A percentile compares a stretch with the other conserved stretches of the same genome.
Evolutionary conservation across 805 yeast genomes (phyloP).

Genomic region (Metschnikowia anglica): DNA sequence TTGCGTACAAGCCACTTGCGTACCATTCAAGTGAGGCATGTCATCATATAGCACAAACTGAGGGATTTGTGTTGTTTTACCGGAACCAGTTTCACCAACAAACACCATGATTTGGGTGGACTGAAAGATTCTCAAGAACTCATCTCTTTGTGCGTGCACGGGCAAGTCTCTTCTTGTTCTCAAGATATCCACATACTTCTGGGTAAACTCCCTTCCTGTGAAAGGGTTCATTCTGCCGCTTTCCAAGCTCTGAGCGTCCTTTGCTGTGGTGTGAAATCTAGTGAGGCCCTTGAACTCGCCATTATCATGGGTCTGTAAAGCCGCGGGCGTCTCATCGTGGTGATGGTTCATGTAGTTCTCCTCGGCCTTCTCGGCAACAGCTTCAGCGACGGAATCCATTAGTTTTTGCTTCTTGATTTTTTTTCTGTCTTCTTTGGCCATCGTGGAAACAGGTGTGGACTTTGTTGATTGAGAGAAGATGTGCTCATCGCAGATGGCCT

Average conservation of each 20-base stretch:
- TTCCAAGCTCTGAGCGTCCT: constrained; percentile 60
- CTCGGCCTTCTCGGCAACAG: constrained; percentile 68
- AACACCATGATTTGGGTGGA: constrained; percentile 92
- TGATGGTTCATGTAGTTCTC: constrained; percentile 51
- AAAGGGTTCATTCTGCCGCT: constrained; percentile 69
- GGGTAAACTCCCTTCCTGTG: constrained; percentile 61
- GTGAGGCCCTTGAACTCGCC: constrained; percentile 58
- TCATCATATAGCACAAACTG: constrained; percentile 93
- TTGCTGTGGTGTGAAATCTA: constrained; percentile 67
- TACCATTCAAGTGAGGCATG: constrained; percentile 80
- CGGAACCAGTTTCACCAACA: constrained; percentile 99
- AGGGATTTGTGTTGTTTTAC: constrained; percentile 97
- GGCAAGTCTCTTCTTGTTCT: constrained; percentile 83
- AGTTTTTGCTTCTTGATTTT: constrained; percentile 42
- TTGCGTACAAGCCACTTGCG: constrained; percentile 92
- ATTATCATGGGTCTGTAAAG: constrained; percentile 55
- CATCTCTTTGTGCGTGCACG: constrained; percentile 89
- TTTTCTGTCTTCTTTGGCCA: constrained; percentile 20
- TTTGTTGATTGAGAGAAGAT: constrained; percentile 2
- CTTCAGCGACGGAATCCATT: constrained; percentile 56
- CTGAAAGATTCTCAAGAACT: constrained; percentile 82
- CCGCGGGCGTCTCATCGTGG: constrained; percentile 34
- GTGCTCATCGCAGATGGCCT: constrained; percentile 9
- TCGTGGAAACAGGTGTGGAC: not conserved
- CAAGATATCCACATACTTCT: constrained; percentile 74